phyloP scores from a whole-genome alignment of 768 basidiomycete genomes.

The Scleroderma bovista region DNA sequence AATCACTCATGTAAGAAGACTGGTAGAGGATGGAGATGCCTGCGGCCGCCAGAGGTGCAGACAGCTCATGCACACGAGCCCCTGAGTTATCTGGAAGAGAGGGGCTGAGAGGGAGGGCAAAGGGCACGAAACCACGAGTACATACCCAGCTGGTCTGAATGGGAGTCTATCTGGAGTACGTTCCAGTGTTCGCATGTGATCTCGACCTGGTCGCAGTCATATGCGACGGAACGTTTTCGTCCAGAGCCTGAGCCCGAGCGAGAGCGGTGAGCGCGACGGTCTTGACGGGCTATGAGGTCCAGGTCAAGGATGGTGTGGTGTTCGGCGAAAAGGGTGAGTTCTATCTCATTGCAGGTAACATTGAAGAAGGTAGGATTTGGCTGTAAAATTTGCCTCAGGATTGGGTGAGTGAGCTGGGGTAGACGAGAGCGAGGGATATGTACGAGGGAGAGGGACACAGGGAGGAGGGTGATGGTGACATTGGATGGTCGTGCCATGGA shows the following conservation, averaged over 20 bases:
- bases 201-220: constrained; percentile 48
- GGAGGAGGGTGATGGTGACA: constrained; percentile 65
- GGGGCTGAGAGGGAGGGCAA: constrained; percentile 4
- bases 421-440: constrained; percentile 72
- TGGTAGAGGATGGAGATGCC: constrained; percentile 81
- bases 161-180: constrained; percentile 77
- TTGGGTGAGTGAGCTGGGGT: constrained; percentile 47
- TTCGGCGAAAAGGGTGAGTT: constrained; percentile 71
- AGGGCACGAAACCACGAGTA: constrained; percentile 25
- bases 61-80: constrained; percentile 68
- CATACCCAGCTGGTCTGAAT: constrained; percentile 58
- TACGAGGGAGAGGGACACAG: constrained; percentile 65
- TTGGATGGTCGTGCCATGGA: constrained; percentile 26
- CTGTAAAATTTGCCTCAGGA: constrained; percentile 66
- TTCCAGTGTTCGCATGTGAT: constrained; percentile 72
- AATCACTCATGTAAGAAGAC: constrained; percentile 79
- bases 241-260: constrained; percentile 34
- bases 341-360: constrained; percentile 73
- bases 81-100: constrained; percentile 53
- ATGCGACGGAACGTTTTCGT: constrained; percentile 17
- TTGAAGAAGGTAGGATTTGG: constrained; percentile 66
- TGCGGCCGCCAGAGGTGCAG: constrained; percentile 67
- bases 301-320: constrained; percentile 53
- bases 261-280: constrained; percentile 42
- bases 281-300: constrained; percentile 52